A percentile compares a stretch with the other conserved stretches of the same genome.
These are phyloP conservation scores for Neurospora intermedia DNA, from an alignment of 495 filamentous ascomycete genomes.

Conservation along the genomic window DNA sequence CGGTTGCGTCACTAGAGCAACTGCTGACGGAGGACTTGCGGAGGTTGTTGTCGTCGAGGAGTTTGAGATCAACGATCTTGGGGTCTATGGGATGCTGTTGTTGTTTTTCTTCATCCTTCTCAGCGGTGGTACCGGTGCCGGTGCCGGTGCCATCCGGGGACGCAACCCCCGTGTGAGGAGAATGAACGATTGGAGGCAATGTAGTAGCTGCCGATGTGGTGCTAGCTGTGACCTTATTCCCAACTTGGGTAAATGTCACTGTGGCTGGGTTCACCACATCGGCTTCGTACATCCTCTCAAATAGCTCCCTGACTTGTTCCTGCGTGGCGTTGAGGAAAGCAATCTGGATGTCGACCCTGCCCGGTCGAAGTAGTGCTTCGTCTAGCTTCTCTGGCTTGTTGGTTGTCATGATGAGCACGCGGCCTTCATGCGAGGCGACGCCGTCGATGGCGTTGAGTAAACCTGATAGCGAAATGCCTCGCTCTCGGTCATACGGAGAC, in stretches of 20 bases:
- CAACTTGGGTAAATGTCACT: background rate
- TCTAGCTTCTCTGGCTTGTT: constrained; percentile 69
- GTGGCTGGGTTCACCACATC: constrained; percentile 6
- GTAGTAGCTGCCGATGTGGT: background rate
- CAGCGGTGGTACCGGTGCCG: background rate
- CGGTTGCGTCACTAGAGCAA: constrained; percentile 5
- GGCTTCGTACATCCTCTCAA: constrained; percentile 59
- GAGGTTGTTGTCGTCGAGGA: background rate
- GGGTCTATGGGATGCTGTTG: background rate
- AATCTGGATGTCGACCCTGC: constrained; percentile 65
- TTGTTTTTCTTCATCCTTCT: background rate
- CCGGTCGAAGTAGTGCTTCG: constrained; percentile 63
- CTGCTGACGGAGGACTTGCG: background rate
- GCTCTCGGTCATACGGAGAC: constrained; percentile 13
- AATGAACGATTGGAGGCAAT: background rate
- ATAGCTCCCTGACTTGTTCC: constrained; percentile 54
- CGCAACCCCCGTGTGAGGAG: background rate
- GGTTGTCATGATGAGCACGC: constrained; percentile 76
- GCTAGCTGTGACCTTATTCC: background rate
- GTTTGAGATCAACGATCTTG: background rate
- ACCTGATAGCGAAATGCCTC: constrained; percentile 58
- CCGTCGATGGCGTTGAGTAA: constrained; percentile 80
- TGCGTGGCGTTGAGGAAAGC: constrained; percentile 55
- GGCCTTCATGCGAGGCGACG: constrained; percentile 69
- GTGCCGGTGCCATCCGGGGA: background rate